Percentiles rank a stretch among this genome's conserved stretches.
Evolutionary conservation across 1,139 yeast genomes (phyloP).

Genomic region (Suhomyces bokatorum): DNA sequence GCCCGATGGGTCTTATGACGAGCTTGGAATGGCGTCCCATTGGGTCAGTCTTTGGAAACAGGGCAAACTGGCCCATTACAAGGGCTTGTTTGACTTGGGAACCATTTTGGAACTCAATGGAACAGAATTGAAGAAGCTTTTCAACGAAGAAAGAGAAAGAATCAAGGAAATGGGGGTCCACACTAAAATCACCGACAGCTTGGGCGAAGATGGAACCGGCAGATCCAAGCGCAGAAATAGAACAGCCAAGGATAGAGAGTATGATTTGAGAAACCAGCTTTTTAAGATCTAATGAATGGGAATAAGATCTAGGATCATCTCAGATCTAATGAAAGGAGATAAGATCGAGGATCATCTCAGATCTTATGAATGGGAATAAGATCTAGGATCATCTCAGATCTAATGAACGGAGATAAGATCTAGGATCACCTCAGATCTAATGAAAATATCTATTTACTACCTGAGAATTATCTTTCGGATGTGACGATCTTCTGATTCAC

Average conservation of each 20-base stretch:
- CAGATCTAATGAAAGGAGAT: too few relatives aligned
- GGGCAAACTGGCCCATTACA: slow-evolving; percentile 44
- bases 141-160: slow-evolving; percentile 34
- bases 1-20: slow-evolving; percentile 46
- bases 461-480: too few relatives aligned
- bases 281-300: slow-evolving; percentile 36
- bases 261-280: slow-evolving; percentile 40
- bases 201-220: slow-evolving; percentile 46
- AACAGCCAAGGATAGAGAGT: slow-evolving; percentile 49
- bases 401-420: too few relatives aligned
- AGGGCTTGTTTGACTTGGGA: slow-evolving; percentile 40
- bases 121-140: slow-evolving; percentile 25
- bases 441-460: too few relatives aligned
- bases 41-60: slow-evolving; percentile 71
- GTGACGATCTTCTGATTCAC: too few relatives aligned
- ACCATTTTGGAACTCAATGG: slow-evolving; percentile 35
- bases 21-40: slow-evolving; percentile 62
- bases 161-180: slow-evolving; percentile 31
- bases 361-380: too few relatives aligned
- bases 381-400: too few relatives aligned
- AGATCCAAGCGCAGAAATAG: slow-evolving; percentile 38
- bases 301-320: too few relatives aligned
- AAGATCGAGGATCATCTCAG: too few relatives aligned
- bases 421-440: too few relatives aligned
- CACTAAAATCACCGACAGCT: slow-evolving; percentile 31